Evolutionary conservation across 2,329 filamentous ascomycete species (phyloP).

Genomic region (Sporothrix dimorphospora): DNA sequence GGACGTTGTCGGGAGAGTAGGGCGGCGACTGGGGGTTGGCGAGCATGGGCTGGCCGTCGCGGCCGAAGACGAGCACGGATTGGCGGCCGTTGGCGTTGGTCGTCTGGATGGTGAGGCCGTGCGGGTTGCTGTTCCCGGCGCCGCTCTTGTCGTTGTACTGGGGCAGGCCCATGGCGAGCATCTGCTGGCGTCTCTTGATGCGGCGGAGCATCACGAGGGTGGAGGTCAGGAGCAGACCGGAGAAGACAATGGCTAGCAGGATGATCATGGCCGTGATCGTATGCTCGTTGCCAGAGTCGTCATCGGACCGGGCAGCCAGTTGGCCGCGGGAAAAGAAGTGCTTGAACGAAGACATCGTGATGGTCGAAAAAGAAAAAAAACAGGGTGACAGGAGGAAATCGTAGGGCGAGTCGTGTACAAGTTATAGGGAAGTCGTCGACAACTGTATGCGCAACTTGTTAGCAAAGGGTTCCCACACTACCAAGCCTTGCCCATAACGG

Average conservation of each 20-base stretch:
- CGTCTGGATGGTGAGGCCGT: slow-evolving; percentile 62
- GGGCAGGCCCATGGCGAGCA: slow-evolving; percentile 62
- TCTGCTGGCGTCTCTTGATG: slow-evolving; percentile 53
- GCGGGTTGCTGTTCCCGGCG: slow-evolving; percentile 51
- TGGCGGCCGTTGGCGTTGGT: slow-evolving; percentile 55
- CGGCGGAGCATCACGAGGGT: slow-evolving; percentile 74
- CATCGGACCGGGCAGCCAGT: slow-evolving; percentile 54
- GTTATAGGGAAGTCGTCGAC: not conserved
- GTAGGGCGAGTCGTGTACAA: not conserved
- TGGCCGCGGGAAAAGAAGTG: slow-evolving; percentile 46
- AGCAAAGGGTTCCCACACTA: not conserved
- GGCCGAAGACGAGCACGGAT: slow-evolving; percentile 72
- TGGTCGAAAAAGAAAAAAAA: not conserved
- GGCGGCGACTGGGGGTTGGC: slow-evolving; percentile 75
- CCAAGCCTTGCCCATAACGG: not conserved
- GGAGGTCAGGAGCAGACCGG: slow-evolving; percentile 69
- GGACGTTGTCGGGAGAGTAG: slow-evolving; percentile 78
- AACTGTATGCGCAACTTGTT: not conserved
- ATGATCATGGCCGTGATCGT: slow-evolving; percentile 79
- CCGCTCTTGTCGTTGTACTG: slow-evolving; percentile 59
- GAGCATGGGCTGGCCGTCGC: slow-evolving; percentile 75
- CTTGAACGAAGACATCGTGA: slow-evolving; percentile 45
- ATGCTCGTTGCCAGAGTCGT: slow-evolving; percentile 47
- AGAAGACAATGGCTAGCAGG: slow-evolving; percentile 75
- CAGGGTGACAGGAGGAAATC: not conserved